Evolutionary conservation across 768 basidiomycete genomes (phyloP).

Genomic region (Leccinum ochraceum): DNA sequence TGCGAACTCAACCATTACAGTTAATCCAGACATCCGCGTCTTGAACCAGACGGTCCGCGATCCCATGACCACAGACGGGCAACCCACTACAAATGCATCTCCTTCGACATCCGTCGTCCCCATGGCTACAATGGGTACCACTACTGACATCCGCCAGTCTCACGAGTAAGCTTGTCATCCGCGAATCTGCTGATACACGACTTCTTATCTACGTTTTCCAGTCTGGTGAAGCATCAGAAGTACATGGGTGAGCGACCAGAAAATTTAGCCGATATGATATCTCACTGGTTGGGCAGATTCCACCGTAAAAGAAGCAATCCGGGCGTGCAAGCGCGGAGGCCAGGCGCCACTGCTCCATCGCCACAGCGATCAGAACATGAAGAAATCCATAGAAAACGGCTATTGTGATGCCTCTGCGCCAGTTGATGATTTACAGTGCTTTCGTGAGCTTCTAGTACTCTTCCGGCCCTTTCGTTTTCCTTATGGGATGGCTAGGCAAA

Average conservation of each 20-base stretch:
- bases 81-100: no score
- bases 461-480: not conserved
- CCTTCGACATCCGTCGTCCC: no score
- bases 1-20: no score
- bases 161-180: not conserved
- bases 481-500: conserved; percentile 40
- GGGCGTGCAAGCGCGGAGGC: not conserved
- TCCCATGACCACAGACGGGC: no score
- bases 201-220: not conserved
- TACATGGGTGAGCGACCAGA: conserved; percentile 36
- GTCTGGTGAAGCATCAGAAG: conserved; percentile 34
- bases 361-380: conserved; percentile 61
- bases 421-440: conserved; percentile 51
- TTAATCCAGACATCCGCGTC: no score
- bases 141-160: not conserved
- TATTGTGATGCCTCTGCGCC: conserved; percentile 75
- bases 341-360: conserved; percentile 30
- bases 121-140: no score
- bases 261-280: not conserved
- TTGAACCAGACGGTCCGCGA: no score
- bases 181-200: conserved; percentile 25
- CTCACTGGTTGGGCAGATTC: not conserved
- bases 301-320: not conserved
- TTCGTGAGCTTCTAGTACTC: conserved; percentile 42
- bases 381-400: conserved; percentile 59